A percentile compares a stretch with the other conserved stretches of the same genome.
phyloP scores from a whole-genome alignment of 1,139 yeast genomes.

The Saccharomyces hybrid region DNA sequence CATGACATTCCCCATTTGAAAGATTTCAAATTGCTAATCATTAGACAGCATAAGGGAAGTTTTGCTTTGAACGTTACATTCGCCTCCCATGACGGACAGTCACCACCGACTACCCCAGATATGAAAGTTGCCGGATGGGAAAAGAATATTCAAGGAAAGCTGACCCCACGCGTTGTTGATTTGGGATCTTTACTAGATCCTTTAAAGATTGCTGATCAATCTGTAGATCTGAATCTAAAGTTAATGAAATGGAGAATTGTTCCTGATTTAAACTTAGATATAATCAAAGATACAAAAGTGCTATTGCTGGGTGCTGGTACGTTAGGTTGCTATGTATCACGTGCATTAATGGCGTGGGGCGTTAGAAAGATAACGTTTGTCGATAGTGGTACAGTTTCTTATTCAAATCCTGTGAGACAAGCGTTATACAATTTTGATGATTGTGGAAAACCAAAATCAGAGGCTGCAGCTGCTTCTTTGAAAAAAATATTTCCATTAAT shows the following conservation, averaged over 20 bases:
- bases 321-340: conserved; percentile 80
- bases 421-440: conserved; percentile 69
- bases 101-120: not conserved
- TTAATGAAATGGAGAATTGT: conserved; percentile 96
- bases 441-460: conserved; percentile 72
- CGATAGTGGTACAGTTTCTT: conserved; percentile 82
- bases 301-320: conserved; percentile 94
- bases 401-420: conserved; percentile 92
- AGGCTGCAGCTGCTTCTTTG: conserved; percentile 65
- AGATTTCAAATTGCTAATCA: conserved; percentile 37
- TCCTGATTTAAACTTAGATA: conserved; percentile 67
- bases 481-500: conserved; percentile 73
- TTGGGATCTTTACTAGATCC: conserved; percentile 78
- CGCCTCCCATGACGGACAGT: conserved; percentile 6
- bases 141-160: conserved; percentile 59
- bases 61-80: conserved; percentile 20
- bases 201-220: conserved; percentile 71
- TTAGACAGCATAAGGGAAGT: conserved; percentile 28
- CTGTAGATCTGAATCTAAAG: conserved; percentile 81
- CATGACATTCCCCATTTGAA: conserved; percentile 33
- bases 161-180: conserved; percentile 78
- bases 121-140: conserved; percentile 80
- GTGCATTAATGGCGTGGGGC: conserved; percentile 92
- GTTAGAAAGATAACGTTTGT: conserved; percentile 76
- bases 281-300: conserved; percentile 52